Percentiles rank a stretch among this genome's conserved stretches.
Evolutionary conservation across 1,284 basidiomycete species (phyloP).

Genomic region (Leucoagaricus sp.): DNA sequence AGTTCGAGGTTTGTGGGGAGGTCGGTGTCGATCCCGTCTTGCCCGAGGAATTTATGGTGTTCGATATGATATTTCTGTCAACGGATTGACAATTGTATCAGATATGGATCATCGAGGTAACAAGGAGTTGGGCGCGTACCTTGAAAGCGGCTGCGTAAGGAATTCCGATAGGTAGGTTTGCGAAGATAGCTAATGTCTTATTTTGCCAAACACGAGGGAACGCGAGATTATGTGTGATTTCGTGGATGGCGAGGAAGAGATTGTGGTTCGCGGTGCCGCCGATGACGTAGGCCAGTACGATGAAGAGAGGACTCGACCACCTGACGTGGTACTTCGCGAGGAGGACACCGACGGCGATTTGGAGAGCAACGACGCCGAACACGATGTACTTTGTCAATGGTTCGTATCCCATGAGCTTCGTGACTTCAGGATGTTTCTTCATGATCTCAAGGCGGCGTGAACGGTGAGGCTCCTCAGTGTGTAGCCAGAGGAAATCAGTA

Average conservation of each 20-base stretch:
- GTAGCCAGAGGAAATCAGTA: conserved; percentile 88
- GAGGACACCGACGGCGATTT: conserved; percentile 66
- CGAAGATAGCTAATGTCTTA: conserved; percentile 86
- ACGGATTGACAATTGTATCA: background rate
- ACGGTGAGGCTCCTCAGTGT: conserved; percentile 97
- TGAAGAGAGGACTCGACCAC: conserved; percentile 71
- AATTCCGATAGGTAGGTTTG: conserved; percentile 92
- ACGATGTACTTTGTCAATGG: conserved; percentile 90
- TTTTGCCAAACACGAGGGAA: conserved; percentile 86
- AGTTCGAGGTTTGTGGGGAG: conserved; percentile 88
- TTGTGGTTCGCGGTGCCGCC: conserved; percentile 98
- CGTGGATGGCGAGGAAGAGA: conserved; percentile 96
- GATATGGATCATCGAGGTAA: background rate
- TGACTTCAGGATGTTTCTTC: conserved; percentile 94
- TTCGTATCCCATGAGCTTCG: conserved; percentile 94
- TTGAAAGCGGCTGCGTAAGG: conserved; percentile 98
- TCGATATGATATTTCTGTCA: conserved; percentile 87
- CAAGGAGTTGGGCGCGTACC: conserved; percentile 40
- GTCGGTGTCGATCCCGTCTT: conserved; percentile 96
- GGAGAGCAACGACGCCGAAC: conserved; percentile 75
- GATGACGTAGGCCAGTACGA: conserved; percentile 81
- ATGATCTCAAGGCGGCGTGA: conserved; percentile 87
- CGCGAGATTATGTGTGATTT: conserved; percentile 70
- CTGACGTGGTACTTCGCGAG: conserved; percentile 33
- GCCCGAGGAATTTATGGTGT: conserved; percentile 93